Percentiles rank a stretch among this genome's conserved stretches.
phyloP scores from a whole-genome alignment of 306 rosid species.

The Sophora flavescens region DNA sequence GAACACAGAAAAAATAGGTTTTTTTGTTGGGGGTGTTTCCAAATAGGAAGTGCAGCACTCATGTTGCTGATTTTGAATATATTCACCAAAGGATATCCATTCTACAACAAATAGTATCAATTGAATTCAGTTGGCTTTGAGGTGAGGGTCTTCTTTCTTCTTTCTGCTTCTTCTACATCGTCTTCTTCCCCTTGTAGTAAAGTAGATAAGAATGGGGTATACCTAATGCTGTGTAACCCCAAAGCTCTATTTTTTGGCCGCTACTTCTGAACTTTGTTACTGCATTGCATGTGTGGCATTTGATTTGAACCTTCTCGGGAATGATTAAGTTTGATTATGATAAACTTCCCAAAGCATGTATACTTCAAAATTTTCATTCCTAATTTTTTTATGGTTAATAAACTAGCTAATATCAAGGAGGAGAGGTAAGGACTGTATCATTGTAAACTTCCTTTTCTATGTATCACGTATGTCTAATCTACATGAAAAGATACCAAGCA shows the following conservation, averaged over 20 bases:
- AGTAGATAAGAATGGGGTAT: neutral
- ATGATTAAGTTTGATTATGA: neutral
- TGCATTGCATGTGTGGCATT: neutral
- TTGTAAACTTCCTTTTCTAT: neutral
- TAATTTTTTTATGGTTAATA: neutral
- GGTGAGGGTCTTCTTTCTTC: neutral
- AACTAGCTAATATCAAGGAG: neutral
- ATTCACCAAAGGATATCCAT: neutral
- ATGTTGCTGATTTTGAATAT: too few relatives aligned
- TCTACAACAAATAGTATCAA: neutral
- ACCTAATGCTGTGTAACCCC: neutral
- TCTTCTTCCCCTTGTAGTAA: neutral
- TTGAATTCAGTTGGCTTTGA: neutral
- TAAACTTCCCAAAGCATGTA: neutral
- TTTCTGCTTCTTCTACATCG: too few relatives aligned
- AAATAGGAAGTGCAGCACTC: neutral
- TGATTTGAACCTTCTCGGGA: neutral
- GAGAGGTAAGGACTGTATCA: neutral
- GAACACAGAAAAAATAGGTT: neutral
- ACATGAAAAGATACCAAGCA: neutral
- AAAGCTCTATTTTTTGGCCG: neutral
- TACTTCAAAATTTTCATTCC: neutral
- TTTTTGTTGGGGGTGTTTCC: neutral
- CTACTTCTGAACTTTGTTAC: neutral
- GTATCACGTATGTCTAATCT: neutral